Evolutionary conservation across 192 early-diverging fungal genomes (phyloP).

Genomic region (Glomus cerebriforme): DNA sequence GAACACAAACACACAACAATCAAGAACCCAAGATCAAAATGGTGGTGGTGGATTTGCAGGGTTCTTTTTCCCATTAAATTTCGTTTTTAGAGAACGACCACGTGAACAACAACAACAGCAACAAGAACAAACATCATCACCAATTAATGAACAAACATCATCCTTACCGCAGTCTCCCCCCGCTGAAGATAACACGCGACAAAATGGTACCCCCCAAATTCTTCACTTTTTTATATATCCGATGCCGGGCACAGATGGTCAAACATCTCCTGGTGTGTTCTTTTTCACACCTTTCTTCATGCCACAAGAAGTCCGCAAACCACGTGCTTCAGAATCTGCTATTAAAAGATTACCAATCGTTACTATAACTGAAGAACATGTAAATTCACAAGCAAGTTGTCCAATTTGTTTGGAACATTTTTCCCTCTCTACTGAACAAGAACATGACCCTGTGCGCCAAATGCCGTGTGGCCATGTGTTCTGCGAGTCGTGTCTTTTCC

Average conservation of each 20-base stretch:
- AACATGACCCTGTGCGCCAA: background rate
- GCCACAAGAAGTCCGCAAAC: background rate
- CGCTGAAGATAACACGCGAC: too few relatives aligned
- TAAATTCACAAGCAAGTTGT: conserved; percentile 19
- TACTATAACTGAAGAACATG: conserved; percentile 21
- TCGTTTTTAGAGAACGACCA: too few relatives aligned
- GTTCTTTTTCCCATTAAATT: too few relatives aligned
- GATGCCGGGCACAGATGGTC: background rate
- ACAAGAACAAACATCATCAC: too few relatives aligned
- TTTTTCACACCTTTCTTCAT: conserved; percentile 24
- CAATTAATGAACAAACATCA: too few relatives aligned
- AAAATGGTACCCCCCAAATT: too few relatives aligned
- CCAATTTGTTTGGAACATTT: conserved; percentile 26
- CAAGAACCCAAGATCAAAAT: too few relatives aligned
- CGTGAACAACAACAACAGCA: too few relatives aligned
- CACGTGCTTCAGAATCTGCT: conserved; percentile 5
- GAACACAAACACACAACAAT: too few relatives aligned
- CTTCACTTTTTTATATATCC: background rate
- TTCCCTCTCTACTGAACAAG: background rate
- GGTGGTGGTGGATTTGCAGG: too few relatives aligned
- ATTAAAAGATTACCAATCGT: conserved; percentile 30
- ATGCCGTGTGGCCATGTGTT: conserved; percentile 30
- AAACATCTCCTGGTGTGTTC: background rate
- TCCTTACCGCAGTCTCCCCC: too few relatives aligned
- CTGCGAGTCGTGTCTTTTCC: conserved; percentile 30